These are phyloP conservation scores for Bruguiera gymnorhiza DNA, from an alignment of 345 rosid species.

Conservation along the genomic window DNA sequence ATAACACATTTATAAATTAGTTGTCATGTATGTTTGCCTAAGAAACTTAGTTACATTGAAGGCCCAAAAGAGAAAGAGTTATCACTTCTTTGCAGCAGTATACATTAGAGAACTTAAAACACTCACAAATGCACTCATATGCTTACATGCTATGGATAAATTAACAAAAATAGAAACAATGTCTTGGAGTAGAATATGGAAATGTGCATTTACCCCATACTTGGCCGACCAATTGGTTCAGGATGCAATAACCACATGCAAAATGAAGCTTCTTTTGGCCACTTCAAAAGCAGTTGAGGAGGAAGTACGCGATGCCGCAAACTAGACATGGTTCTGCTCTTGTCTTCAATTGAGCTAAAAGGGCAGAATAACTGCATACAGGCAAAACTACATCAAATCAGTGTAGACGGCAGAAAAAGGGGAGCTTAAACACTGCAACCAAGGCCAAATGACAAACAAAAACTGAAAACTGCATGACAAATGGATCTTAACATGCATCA, in stretches of 20 bases:
- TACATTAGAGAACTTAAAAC: too few species aligned
- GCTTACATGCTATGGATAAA: background rate
- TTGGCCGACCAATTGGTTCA: conserved; percentile 78
- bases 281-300: conserved; percentile 74
- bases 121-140: too few species aligned
- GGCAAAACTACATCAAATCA: conserved; percentile 32
- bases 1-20: too few species aligned
- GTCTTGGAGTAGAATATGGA: background rate
- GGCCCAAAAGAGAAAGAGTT: too few species aligned
- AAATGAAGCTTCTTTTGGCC: conserved; percentile 91
- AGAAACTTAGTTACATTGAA: too few species aligned
- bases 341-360: conserved; percentile 63
- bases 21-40: too few species aligned
- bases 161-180: background rate
- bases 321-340: conserved; percentile 82
- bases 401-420: conserved; percentile 16
- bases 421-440: conserved; percentile 7
- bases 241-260: conserved; percentile 95
- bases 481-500: background rate
- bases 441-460: background rate
- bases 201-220: conserved; percentile 46
- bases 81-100: too few species aligned
- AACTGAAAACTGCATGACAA: conserved; percentile 4
- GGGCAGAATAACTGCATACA: conserved; percentile 61
- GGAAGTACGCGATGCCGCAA: conserved; percentile 97